Base-by-base conservation (phyloP, 2,329 filamentous ascomycete genomes). In the Sporothrix humicola region DNA sequence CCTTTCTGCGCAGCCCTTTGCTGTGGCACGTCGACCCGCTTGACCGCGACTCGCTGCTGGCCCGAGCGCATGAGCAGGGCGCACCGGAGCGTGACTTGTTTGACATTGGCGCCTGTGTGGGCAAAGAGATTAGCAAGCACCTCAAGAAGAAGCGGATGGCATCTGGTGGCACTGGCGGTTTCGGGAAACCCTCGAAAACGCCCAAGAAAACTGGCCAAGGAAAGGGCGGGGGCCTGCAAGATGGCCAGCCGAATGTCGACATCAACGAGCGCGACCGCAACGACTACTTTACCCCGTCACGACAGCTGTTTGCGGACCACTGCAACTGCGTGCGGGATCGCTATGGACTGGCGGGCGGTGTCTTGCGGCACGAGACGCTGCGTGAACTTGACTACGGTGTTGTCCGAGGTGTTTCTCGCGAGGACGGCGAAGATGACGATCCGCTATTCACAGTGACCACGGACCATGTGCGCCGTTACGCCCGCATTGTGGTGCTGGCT, bases 111-210 rank as follows among this genome's bases (percentile, higher is more conserved):
- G 90, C 91, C 2, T 94, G 92, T 75, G 92, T 94, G 0, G 93
- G 93, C 0, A 93, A 92, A 78, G 92, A 94, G 78, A 81, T 94
- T 73, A 94, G 92, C 83, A 95, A 95, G 82, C 92, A 95, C 80
- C 87, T 88, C 73, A 91, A 91, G 83, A 94, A 93, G 84, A 88
- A 89, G 80, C 31, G 31, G 31, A 37, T 37, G 31, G 31, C 31
- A 5, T 37, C 31, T 37, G 31, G 31, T 7, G 31, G 31, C 31
- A 13, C 37, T 1, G 42, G 61, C 23, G 20, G 54, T 2, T 37
- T 37, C 3, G 31, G 31, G 31, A 37, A 37, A 37, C 31, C 31
- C 4, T 37, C 31, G 31, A 37, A 37, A 5, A 3, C 31, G 31
- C 7, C 31, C 31, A 61, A 37, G 26, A 59, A 59, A 15, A 61